Evolutionary conservation across 1,139 yeast genomes (phyloP).

Genomic region (Geotrichum candidum): DNA sequence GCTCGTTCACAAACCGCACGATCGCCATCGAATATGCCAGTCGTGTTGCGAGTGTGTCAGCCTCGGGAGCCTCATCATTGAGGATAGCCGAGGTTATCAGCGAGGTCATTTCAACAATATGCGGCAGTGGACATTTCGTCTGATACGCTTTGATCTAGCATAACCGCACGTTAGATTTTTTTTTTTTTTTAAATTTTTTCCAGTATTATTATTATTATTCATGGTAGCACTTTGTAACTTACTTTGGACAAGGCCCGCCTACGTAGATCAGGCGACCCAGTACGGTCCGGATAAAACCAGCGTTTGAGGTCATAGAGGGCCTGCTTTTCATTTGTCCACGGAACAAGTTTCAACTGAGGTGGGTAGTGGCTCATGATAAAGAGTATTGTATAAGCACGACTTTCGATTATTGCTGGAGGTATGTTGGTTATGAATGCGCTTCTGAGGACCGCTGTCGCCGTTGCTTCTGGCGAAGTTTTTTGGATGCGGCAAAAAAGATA

Average conservation of each 20-base stretch:
- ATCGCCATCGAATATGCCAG: slow-evolving; percentile 69
- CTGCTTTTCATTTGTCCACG: slow-evolving; percentile 7
- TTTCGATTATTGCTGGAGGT: background rate
- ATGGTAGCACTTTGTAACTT: background rate
- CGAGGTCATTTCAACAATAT: slow-evolving; percentile 71
- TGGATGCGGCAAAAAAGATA: background rate
- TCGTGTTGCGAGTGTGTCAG: slow-evolving; percentile 34
- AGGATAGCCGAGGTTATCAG: slow-evolving; percentile 51
- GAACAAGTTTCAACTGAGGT: background rate
- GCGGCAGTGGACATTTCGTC: slow-evolving; percentile 68
- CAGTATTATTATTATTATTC: too few relatives aligned
- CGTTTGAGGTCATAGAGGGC: slow-evolving; percentile 37
- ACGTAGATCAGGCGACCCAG: slow-evolving; percentile 33
- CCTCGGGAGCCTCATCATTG: slow-evolving; percentile 38
- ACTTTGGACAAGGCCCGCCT: slow-evolving; percentile 45
- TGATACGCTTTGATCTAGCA: slow-evolving; percentile 51
- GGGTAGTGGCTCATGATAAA: background rate
- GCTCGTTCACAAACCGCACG: slow-evolving; percentile 77
- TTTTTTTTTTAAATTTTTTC: too few relatives aligned
- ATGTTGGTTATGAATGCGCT: background rate
- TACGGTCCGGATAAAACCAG: slow-evolving; percentile 48
- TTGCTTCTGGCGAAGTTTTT: background rate
- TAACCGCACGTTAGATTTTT: slow-evolving; percentile 20
- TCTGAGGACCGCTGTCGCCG: background rate
- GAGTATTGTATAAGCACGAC: background rate